phyloP scores from a whole-genome alignment of 768 basidiomycete genomes.

The Hemileccinum impolitum region DNA sequence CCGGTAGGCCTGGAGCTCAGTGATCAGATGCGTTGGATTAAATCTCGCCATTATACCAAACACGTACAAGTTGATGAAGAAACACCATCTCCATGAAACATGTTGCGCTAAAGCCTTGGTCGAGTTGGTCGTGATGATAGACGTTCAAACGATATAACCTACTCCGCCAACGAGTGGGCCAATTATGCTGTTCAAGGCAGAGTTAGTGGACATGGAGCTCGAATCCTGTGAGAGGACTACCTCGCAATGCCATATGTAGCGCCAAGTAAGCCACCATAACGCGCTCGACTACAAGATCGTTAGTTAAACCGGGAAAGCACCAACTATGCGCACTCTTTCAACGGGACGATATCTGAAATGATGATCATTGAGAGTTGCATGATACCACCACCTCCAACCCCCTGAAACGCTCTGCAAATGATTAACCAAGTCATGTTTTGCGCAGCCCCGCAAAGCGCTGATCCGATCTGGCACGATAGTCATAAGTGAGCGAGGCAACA shows the following conservation, averaged over 20 bases:
- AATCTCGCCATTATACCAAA: background rate
- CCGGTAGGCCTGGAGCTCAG: constrained; percentile 56
- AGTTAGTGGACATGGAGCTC: too few relatives aligned
- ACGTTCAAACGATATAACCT: constrained; percentile 22
- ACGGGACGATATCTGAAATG: constrained; percentile 78
- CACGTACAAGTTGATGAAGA: constrained; percentile 67
- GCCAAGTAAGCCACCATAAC: constrained; percentile 72
- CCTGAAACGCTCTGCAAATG: constrained; percentile 73
- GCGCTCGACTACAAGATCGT: constrained; percentile 54
- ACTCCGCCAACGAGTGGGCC: constrained; percentile 85
- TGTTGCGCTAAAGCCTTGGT: constrained; percentile 65
- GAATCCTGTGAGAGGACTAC: constrained; percentile 5
- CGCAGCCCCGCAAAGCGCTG: constrained; percentile 77
- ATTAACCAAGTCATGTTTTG: constrained; percentile 78
- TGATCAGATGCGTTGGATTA: background rate
- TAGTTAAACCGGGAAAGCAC: background rate
- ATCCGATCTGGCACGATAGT: constrained; percentile 56
- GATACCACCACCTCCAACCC: constrained; percentile 78
- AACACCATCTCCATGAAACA: constrained; percentile 81
- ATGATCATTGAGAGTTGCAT: constrained; percentile 73
- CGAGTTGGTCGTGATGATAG: background rate
- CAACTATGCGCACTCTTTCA: constrained; percentile 56
- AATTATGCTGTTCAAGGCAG: too few relatives aligned
- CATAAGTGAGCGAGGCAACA: background rate
- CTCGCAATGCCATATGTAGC: constrained; percentile 76